Base-by-base conservation (phyloP, 1,284 basidiomycete genomes). In the Austroboletus niveus region DNA sequence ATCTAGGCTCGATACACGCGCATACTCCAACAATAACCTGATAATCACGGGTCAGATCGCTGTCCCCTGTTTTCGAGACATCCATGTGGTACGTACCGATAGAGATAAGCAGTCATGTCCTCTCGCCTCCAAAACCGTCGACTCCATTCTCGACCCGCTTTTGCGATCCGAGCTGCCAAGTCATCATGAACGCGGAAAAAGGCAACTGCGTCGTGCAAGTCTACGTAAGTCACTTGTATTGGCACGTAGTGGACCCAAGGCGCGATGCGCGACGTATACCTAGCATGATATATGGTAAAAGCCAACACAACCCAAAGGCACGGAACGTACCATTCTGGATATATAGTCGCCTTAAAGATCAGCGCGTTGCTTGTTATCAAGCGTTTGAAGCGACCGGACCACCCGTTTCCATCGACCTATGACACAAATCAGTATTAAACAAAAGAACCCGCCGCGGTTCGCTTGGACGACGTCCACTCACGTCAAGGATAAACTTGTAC, bases 381-480 rank as follows among this genome's bases (percentile, higher is more conserved):
- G 0, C 83, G 72, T 56, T 85, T 84, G 67, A 87, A 88, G 1
- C 86, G 77, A 31, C 81, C 77, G 9, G 80, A 84, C 85, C 85
- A 87, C 1, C 81, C 85, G 57, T 88, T 85, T 3, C 85, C 85
- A 57, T 87, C 82, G 12, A 81, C 67, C 80, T 82, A 34, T 22
- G 10, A 52, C 9, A 14, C 5, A 17, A 32, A 5, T 2, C 4
- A 14, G 5, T 36, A 47, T 42, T 6, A 38, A n/a, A 38, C 36
- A 15, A 12, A 4, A 29, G 15, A 6, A 27, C 8, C 10, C 17
- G 10, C 22, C 15, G n/a, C 15, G 8, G 6, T 8, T 29, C 27
- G 27, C 27, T 29, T 6, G 27, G 8, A 29, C 5, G 6, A 29
- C 8, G 27, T 29, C 27, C 27, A 42, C 76, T 66, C 52, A 85